Conservation (phyloP, 345 rosid genomes). For the Salix arbutifolia region DNA sequence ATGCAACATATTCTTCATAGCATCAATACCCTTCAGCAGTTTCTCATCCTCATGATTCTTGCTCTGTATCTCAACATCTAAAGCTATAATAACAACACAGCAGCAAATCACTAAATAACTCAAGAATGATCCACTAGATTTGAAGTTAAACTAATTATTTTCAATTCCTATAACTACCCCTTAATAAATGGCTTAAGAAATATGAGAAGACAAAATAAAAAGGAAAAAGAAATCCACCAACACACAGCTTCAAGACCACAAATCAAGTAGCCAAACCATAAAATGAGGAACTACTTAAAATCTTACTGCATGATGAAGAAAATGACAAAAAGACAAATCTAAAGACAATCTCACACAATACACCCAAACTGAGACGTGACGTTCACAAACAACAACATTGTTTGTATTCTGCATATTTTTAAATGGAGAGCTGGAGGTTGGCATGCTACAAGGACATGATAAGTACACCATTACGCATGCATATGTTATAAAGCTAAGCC, state of each 20-base stretch:
- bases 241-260: background rate
- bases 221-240: background rate
- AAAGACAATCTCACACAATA: background rate
- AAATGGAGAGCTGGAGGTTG: background rate
- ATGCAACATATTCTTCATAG: slow-evolving; percentile 23
- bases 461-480: background rate
- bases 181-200: background rate
- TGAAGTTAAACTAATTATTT: background rate
- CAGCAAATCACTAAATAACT: background rate
- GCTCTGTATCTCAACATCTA: slow-evolving; percentile 32
- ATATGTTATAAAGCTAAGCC: background rate
- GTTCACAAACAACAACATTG: background rate
- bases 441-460: background rate
- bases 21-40: slow-evolving; percentile 31
- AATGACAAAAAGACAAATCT: background rate
- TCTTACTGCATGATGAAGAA: background rate
- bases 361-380: background rate
- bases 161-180: background rate
- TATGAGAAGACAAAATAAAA: background rate
- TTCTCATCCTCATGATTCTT: slow-evolving; percentile 33
- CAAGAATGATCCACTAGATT: background rate
- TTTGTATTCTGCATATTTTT: background rate
- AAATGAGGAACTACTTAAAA: background rate
- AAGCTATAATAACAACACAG: slow-evolving; percentile 27
- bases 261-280: background rate